Evolutionary conservation across 768 basidiomycete species (phyloP).

Genomic region (Crassisporium funariophilum): DNA sequence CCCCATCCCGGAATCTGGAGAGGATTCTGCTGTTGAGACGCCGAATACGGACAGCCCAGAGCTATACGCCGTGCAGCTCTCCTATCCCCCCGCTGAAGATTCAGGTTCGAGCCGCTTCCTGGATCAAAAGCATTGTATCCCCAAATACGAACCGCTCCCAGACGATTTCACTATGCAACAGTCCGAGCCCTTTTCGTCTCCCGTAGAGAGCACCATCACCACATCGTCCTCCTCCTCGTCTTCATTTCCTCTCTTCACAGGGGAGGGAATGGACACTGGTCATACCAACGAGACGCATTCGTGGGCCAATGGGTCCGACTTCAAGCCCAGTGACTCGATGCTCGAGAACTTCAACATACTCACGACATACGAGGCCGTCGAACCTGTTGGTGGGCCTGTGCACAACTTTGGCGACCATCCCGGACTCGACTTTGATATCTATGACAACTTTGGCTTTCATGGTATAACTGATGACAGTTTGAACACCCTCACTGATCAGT

Average conservation of each 20-base stretch:
- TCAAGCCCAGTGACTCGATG: constrained; percentile 17
- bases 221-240: constrained; percentile 28
- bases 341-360: constrained; percentile 23
- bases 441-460: constrained; percentile 28
- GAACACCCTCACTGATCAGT: constrained; percentile 25
- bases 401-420: constrained; percentile 23
- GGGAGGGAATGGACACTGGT: constrained; percentile 9
- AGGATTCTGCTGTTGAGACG: constrained; percentile 32
- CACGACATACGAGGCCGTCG: constrained; percentile 22
- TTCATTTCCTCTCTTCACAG: constrained; percentile 22
- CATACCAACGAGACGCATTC: constrained; percentile 7
- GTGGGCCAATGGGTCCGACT: constrained; percentile 14
- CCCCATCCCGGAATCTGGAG: constrained; percentile 32
- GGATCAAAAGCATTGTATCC: constrained; percentile 20
- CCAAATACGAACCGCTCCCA: constrained; percentile 29
- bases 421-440: constrained; percentile 29
- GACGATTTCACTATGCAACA: constrained; percentile 25
- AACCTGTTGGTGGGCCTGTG: constrained; percentile 13
- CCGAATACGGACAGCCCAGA: constrained; percentile 29
- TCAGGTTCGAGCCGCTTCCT: constrained; percentile 20
- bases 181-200: constrained; percentile 33
- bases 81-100: constrained; percentile 28
- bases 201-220: constrained; percentile 31
- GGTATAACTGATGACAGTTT: constrained; percentile 29
- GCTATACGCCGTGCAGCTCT: constrained; percentile 27